Percentiles rank a stretch among this genome's conserved stretches.
Conservation (phyloP, 2,329 filamentous ascomycete species). For the Ampelomyces quisqualis region DNA sequence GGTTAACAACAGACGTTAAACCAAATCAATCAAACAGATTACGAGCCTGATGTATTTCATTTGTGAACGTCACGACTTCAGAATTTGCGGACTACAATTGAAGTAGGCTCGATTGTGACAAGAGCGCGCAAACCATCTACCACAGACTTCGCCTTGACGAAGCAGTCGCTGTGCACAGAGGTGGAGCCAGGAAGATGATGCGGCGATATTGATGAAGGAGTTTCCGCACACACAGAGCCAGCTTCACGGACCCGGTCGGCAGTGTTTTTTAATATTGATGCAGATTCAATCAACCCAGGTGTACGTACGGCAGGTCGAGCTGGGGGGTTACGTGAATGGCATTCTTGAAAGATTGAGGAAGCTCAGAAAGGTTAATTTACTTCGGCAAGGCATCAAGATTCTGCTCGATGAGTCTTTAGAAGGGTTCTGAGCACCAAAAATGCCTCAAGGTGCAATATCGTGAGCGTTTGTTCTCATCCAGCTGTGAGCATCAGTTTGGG, state of each 20-base stretch:
- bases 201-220: slow-evolving; percentile 2
- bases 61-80: background rate
- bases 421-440: background rate
- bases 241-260: slow-evolving; percentile 5
- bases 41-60: background rate
- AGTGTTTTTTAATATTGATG: slow-evolving; percentile 1
- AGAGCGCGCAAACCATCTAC: background rate
- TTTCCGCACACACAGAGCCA: slow-evolving; percentile 1
- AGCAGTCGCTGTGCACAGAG: background rate
- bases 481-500: background rate
- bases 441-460: background rate
- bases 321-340: background rate
- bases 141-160: background rate
- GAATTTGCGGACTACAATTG: background rate
- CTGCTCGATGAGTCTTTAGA: background rate
- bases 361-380: background rate
- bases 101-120: background rate
- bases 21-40: too few species aligned
- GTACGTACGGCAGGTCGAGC: slow-evolving; percentile 10
- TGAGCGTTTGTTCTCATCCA: background rate
- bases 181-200: background rate
- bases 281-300: slow-evolving; percentile 21
- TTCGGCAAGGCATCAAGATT: background rate
- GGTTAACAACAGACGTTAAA: too few species aligned
- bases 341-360: background rate